Conservation (phyloP, 257 asterid species). For the Lycium barbarum region DNA sequence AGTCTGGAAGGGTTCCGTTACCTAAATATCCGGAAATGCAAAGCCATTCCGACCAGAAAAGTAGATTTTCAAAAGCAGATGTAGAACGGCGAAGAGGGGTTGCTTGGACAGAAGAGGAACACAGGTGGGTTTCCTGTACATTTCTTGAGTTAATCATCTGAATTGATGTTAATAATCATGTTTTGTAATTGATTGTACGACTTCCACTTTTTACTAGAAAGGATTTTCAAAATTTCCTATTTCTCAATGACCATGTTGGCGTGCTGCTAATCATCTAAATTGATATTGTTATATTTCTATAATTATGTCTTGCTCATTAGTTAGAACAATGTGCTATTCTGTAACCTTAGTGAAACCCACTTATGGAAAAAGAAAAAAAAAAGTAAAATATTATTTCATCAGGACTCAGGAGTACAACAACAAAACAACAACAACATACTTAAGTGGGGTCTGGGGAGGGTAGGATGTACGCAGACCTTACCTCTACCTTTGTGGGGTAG, state of each 20-base stretch:
- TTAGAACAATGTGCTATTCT: not conserved
- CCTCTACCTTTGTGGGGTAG: too few relatives aligned
- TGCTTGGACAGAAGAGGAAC: constrained; percentile 61
- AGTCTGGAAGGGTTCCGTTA: constrained; percentile 44
- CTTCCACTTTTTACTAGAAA: not conserved
- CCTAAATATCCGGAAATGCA: constrained; percentile 29
- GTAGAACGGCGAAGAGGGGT: constrained; percentile 33
- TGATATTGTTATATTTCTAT: not conserved
- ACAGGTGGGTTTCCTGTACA: constrained; percentile 37
- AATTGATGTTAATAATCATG: not conserved
- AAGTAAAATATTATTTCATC: not conserved
- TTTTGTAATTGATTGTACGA: not conserved
- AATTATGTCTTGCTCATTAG: not conserved
- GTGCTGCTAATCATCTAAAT: not conserved
- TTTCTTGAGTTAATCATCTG: not conserved
- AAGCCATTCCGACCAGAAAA: constrained; percentile 22
- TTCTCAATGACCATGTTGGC: not conserved
- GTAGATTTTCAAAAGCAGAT: constrained; percentile 28
- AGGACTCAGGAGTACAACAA: too few relatives aligned
- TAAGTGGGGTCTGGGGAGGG: too few relatives aligned
- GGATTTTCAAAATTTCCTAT: not conserved
- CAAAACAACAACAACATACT: too few relatives aligned
- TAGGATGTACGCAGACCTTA: too few relatives aligned
- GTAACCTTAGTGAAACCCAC: not conserved
- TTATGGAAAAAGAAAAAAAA: not conserved